These are phyloP conservation scores for Pseudogymnoascus destructans DNA, from an alignment of 2,329 filamentous ascomycete species.

Conservation along the genomic window DNA sequence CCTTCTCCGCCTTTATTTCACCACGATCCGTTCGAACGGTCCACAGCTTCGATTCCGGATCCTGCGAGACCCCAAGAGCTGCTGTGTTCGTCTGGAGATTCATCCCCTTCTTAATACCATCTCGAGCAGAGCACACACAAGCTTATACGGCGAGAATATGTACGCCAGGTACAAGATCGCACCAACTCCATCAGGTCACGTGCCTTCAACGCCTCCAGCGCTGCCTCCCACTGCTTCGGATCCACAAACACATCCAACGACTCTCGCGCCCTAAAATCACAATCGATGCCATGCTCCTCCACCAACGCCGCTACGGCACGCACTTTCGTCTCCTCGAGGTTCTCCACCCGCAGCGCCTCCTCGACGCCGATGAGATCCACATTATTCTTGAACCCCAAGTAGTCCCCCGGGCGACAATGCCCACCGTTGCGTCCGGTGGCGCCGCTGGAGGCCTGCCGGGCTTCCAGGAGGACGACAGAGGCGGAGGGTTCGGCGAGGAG, in stretches of 20 bases:
- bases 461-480: conserved; percentile 27
- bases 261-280: conserved; percentile 15
- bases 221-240: background rate
- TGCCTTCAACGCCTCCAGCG: background rate
- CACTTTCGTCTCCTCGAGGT: conserved; percentile 10
- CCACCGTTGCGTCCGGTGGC: conserved; percentile 30
- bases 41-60: conserved; percentile 29
- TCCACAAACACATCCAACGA: conserved; percentile 6
- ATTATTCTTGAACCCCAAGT: conserved; percentile 22
- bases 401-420: conserved; percentile 25
- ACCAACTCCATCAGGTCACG: conserved; percentile 26
- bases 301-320: conserved; percentile 9
- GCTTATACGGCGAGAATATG: conserved; percentile 25
- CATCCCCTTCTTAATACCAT: conserved; percentile 13
- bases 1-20: conserved; percentile 29
- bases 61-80: conserved; percentile 15
- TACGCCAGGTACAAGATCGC: conserved; percentile 38
- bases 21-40: conserved; percentile 33
- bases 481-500: conserved; percentile 19
- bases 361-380: conserved; percentile 25
- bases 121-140: conserved; percentile 19
- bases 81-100: conserved; percentile 20
- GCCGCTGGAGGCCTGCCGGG: conserved; percentile 26
- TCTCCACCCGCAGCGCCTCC: conserved; percentile 31
- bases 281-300: conserved; percentile 12